Base-by-base conservation (phyloP, 148 eudicot genomes). In the Silene latifolia region DNA sequence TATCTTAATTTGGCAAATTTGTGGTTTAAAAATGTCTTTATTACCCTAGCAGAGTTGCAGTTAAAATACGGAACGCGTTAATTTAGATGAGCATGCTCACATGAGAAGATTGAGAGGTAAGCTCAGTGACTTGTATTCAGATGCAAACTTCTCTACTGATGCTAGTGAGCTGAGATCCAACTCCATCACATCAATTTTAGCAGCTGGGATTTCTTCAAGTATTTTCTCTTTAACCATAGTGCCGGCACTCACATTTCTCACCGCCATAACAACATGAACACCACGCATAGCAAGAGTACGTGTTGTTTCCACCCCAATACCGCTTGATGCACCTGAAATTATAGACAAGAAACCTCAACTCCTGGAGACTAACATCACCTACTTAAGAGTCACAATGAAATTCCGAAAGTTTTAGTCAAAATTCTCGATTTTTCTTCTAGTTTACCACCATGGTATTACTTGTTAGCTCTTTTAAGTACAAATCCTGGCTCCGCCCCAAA, bases 241-340 rank as follows among this genome's bases (percentile, higher is more conserved):
- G 19, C 97, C 97, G 60, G 83, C 78, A 21, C 77, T 84, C 47
- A 80, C 69, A 80, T 87, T 91, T 77, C 98, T 88, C 68, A 93
- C 97, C 24, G 98, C 98, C 97, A 93, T 91, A 14, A 89, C 61
- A 72, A 93, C 90, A 79, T 88, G 91, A 46, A 83, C 97, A 46
- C 95, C 93, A 29, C 84, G 83, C 83, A 79, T 39, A n/a, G 89
- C 95, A 63, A 93, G 92, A 71, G 81, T 86, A 23, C 97, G 88
- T 2, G 97, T 19, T 24, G 97, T 93, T 80, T 93, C 98, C 12
- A 80, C 71, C 48, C 98, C 98, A 70, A 93, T 90, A 15, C 99
- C 99, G 58, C 89, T 90, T 35, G 99, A 81, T 71, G 99, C 92
- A 74, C 99, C 99, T 95, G 85, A 80, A 79, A 78, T 82, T 69